A percentile compares a stretch with the other conserved stretches of the same genome.
Evolutionary conservation across 179 eudicot genomes (phyloP).

Genomic region (Kewa caespitosa): DNA sequence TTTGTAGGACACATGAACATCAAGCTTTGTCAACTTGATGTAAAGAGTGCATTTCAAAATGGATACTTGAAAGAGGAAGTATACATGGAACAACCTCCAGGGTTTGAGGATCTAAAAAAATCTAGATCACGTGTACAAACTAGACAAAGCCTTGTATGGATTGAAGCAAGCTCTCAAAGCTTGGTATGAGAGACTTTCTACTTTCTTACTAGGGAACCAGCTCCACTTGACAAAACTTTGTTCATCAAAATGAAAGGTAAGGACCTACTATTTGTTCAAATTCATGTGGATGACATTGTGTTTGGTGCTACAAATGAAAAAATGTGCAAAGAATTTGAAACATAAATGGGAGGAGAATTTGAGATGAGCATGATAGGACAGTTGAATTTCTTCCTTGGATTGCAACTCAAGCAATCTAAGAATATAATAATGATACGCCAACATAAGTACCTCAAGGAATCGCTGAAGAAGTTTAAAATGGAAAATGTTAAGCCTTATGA

Average conservation of each 20-base stretch:
- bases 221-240: background rate
- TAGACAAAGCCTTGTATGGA: constrained; percentile 1
- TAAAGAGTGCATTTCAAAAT: background rate
- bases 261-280: background rate
- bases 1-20: background rate
- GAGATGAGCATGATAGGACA: background rate
- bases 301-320: background rate
- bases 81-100: background rate
- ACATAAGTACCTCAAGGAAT: background rate
- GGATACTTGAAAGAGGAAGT: background rate
- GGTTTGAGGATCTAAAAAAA: background rate
- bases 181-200: background rate
- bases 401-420: background rate
- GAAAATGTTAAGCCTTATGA: background rate
- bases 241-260: background rate
- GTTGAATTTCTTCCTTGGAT: background rate
- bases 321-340: background rate
- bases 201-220: background rate
- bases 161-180: background rate
- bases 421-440: background rate
- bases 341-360: background rate
- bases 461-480: background rate
- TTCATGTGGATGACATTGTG: background rate
- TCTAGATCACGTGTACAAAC: background rate
- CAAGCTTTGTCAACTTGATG: background rate